Base-by-base conservation (phyloP, 495 filamentous ascomycete genomes). In the Rostrohypoxylon terebratum region DNA sequence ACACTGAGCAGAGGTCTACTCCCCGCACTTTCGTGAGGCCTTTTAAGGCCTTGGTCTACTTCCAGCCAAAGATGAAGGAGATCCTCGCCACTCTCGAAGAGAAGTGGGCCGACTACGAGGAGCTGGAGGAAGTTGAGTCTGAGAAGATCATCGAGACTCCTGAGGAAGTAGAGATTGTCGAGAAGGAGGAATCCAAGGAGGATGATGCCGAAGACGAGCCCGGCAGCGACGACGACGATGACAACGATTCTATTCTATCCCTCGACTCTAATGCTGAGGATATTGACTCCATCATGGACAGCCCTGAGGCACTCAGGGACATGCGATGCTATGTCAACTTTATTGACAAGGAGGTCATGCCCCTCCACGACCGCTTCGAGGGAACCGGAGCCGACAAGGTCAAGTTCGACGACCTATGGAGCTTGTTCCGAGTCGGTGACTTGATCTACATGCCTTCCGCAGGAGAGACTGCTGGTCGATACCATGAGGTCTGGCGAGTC, bases 11-110 rank as follows among this genome's bases (percentile, higher is more conserved):
- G 13, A 57, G 61, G 13, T 75, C 71, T 7, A 75, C 66, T 4
- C 79, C 79, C 1, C 78, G 78, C 7, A 79, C 75, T 4, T 82
- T 81, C 55, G 53, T 79, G 38, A 73, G 80, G 4, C 82, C 82
- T 9, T 84, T 83, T 74, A 77, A 79, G 53, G 42, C 76, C 6
- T 59, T 83, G n/a, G 69, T 78, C 31, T 81, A 83, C 69, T 79
- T 76, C 47, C 81, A 80, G 36, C 76, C 77, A 4, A 59, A 76
- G 66, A 79, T 84, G 72, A 75, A 76, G 40, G 68, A 82, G 45
- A 65, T 70, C 10, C 77, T 82, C 8, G 66, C 62, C 25, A 70
- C 68, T 20, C 75, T 84, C 7, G 81, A 82, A 58, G 72, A 74
- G 65, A 81, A 77, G 48, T 82, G 77, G 79, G 78, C 69, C 8